Conservation (phyloP, 2,329 filamentous ascomycete genomes). For the Botrytis hyacinthi region DNA sequence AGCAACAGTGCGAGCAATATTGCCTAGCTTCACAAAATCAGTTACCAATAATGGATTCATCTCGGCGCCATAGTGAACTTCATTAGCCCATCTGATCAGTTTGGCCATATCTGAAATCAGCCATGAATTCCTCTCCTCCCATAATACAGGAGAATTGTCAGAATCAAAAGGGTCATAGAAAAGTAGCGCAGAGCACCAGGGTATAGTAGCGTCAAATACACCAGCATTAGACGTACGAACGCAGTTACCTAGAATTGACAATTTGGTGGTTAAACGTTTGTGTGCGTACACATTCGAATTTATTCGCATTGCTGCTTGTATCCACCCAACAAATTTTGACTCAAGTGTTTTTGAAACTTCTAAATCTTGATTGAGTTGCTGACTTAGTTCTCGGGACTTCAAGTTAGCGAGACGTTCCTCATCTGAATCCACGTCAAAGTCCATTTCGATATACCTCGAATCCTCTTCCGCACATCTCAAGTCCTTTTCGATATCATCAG, state of each 20-base stretch:
- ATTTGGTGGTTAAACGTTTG: not conserved
- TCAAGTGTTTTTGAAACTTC: not conserved
- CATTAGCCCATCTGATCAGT: not conserved
- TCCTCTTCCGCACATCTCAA: not conserved
- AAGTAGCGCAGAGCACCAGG: not conserved
- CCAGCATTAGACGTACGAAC: not conserved
- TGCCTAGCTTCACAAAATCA: conserved; percentile 1
- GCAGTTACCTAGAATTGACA: not conserved
- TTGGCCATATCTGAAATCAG: not conserved
- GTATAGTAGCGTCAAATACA: not conserved
- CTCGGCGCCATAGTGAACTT: not conserved
- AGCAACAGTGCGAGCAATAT: not conserved
- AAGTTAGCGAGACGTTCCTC: conserved; percentile 8
- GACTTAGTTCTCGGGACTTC: conserved; percentile 11
- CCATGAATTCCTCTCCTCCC: not conserved
- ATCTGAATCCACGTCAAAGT: conserved; percentile 8
- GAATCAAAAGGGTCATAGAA: not conserved
- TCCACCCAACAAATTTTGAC: not conserved
- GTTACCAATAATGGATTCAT: not conserved
- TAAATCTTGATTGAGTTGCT: not conserved
- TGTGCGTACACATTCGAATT: not conserved
- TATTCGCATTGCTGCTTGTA: not conserved
- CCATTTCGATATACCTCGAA: not conserved
- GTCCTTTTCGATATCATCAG: not conserved
- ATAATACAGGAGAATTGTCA: not conserved